These are phyloP conservation scores for Misopates orontium DNA, from an alignment of 257 asterid species.

Conservation along the genomic window DNA sequence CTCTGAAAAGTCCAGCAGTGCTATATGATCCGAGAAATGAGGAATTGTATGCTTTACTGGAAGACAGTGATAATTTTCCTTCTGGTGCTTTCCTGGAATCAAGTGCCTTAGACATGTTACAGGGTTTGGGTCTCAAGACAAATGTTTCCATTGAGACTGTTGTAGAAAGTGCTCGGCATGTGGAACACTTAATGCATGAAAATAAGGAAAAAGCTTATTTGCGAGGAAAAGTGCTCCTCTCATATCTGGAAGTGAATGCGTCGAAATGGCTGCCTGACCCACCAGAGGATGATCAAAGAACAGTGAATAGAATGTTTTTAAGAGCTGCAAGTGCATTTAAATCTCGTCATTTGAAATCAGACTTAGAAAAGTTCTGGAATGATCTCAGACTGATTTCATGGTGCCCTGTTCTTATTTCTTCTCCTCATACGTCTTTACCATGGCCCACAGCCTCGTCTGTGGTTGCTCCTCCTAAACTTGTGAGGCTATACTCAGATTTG, in stretches of 20 bases:
- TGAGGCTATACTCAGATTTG: conserved; percentile 65
- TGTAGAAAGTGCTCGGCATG: conserved; percentile 75
- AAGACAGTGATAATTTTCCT: conserved; percentile 83
- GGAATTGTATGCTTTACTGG: conserved; percentile 79
- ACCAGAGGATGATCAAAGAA: conserved; percentile 50
- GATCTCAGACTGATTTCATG: conserved; percentile 85
- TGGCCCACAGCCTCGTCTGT: conserved; percentile 86
- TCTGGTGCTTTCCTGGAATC: conserved; percentile 61
- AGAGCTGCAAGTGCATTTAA: conserved; percentile 73
- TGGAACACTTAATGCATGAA: conserved; percentile 66
- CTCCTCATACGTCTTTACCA: conserved; percentile 75
- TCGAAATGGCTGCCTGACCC: conserved; percentile 73
- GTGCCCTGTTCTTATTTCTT: conserved; percentile 87
- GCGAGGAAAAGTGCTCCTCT: conserved; percentile 82
- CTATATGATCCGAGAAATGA: conserved; percentile 92
- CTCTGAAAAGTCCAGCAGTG: conserved; percentile 56
- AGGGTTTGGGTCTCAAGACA: conserved; percentile 86
- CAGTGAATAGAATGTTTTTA: conserved; percentile 61
- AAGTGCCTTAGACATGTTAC: conserved; percentile 76
- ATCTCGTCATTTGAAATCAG: conserved; percentile 64
- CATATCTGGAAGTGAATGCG: conserved; percentile 89
- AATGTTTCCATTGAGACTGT: conserved; percentile 77
- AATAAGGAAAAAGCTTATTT: conserved; percentile 64
- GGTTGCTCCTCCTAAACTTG: conserved; percentile 97
- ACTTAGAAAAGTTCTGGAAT: conserved; percentile 86